Conservation (phyloP, 2,329 filamentous ascomycete species). For the Lecanicillium sp. region DNA sequence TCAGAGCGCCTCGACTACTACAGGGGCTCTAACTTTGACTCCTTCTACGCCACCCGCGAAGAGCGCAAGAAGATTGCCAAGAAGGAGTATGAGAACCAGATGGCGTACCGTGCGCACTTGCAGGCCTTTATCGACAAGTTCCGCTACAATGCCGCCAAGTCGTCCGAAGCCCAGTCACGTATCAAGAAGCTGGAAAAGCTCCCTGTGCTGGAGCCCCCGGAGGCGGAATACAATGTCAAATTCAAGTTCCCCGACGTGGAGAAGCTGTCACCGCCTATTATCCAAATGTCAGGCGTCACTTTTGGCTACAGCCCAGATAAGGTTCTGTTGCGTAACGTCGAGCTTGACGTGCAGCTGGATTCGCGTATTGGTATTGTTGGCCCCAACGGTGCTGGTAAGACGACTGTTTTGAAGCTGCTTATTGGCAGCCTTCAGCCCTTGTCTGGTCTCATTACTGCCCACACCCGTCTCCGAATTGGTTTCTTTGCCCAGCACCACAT, state of each 20-base stretch:
- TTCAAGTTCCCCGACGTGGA: constrained; percentile 98
- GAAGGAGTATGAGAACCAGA: constrained; percentile 97
- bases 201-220: constrained; percentile 83
- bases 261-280: constrained; percentile 93
- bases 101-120: constrained; percentile 85
- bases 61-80: constrained; percentile 94
- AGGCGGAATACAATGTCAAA: constrained; percentile 90
- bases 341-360: constrained; percentile 94
- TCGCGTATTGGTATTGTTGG: constrained; percentile 99
- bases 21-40: constrained; percentile 92
- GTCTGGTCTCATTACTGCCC: constrained; percentile 75
- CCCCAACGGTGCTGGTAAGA: constrained; percentile 97
- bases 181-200: constrained; percentile 99
- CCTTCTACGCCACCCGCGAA: constrained; percentile 95
- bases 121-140: constrained; percentile 99
- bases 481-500: constrained; percentile 99
- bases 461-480: constrained; percentile 81
- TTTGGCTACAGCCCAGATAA: constrained; percentile 84
- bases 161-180: constrained; percentile 92
- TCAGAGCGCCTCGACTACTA: constrained; percentile 98
- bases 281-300: constrained; percentile 88
- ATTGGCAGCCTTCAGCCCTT: constrained; percentile 75
- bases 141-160: constrained; percentile 97
- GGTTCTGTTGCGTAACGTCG: constrained; percentile 74
- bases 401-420: constrained; percentile 94